Evolutionary conservation across 331 rosid genomes (phyloP), one percentile per base, ranked within the genome.

Genomic region (Malus hybrid): DNA sequence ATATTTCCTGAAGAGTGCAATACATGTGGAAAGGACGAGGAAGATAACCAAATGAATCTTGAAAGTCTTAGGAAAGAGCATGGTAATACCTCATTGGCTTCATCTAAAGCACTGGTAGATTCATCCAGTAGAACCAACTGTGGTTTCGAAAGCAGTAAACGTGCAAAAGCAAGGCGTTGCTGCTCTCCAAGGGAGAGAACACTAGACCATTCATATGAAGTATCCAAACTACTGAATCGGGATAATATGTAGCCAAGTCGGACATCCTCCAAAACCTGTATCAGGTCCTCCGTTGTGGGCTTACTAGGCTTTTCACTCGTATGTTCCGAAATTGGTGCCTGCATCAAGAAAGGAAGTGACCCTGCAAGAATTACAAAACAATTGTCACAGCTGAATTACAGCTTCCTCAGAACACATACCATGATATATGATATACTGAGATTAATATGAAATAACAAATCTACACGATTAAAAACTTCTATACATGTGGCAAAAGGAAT

Each of bases 91-190:
- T 94, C 99, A 70, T 92, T 94, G 66, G 82, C 86, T 82, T 92
- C 97, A 68, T 94, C 99, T 74, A 94, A 89, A 66, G 99, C 99
- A 50, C 97, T 92, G 36, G 97, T 94, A 12, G 97, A 85, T 81
- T 94, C 99, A 85, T 94, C 99, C 85, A 94, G 71, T 15, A 93
- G 89, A 78, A 85, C 91, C 81, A 93, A 74, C 69, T 82, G 80
- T 55, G 97, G 97, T 77, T 83, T 91, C 2, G 91, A 82, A 78
- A 93, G 97, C 81, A 93, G 81, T 56, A 93, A 83, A 20, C 98
- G 96, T 42, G 97, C 98, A 82, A 91, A 90, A 7, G 98, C 97
- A 46, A 93, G 91, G 73, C 98, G 97, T 57, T 93, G 98, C 79
- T 93, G 98, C 85, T 93, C 99, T 58, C 99, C 99, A 5, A 24